A percentile compares a stretch with the other conserved stretches of the same genome.
Conservation (phyloP, 2,329 filamentous ascomycete species). For the Aschersonia sp. region DNA sequence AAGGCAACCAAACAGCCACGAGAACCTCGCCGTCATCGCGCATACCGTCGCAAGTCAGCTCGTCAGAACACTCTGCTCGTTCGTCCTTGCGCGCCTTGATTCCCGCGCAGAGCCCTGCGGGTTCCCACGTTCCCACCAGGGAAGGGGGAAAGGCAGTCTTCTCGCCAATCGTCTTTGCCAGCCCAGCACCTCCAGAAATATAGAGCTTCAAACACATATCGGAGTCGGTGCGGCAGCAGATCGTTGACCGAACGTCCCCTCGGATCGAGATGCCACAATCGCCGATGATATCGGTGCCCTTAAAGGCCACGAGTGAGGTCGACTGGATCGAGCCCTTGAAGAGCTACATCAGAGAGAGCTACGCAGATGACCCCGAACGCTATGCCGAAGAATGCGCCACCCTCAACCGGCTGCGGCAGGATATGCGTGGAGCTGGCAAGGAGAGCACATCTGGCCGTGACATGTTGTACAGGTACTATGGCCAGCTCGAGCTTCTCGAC, state of each 20-base stretch:
- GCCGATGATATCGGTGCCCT: slow-evolving; percentile 88
- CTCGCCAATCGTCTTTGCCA: no score
- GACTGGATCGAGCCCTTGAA: slow-evolving; percentile 94
- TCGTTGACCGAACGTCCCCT: not conserved
- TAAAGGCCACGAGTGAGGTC: slow-evolving; percentile 93
- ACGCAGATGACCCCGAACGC: slow-evolving; percentile 91
- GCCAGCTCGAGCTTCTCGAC: slow-evolving; percentile 88
- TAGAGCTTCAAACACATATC: no score
- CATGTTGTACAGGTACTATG: slow-evolving; percentile 92
- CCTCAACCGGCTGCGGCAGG: slow-evolving; percentile 87
- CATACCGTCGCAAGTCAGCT: not conserved
- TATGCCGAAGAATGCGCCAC: slow-evolving; percentile 93
- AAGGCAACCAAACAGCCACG: not conserved
- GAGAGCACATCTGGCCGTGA: slow-evolving; percentile 91
- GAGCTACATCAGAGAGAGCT: slow-evolving; percentile 80
- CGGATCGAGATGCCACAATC: slow-evolving; percentile 54
- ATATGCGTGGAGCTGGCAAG: slow-evolving; percentile 94
- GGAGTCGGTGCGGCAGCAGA: not conserved
- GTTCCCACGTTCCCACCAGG: no score
- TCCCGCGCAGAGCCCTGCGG: no score
- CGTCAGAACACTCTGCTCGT: not conserved
- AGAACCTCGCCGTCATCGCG: not conserved
- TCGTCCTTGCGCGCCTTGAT: not conserved
- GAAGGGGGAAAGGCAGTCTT: no score
- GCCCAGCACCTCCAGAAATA: not conserved